Conservation (phyloP, 2,329 filamentous ascomycete genomes). For the Alternaria metachromatica region DNA sequence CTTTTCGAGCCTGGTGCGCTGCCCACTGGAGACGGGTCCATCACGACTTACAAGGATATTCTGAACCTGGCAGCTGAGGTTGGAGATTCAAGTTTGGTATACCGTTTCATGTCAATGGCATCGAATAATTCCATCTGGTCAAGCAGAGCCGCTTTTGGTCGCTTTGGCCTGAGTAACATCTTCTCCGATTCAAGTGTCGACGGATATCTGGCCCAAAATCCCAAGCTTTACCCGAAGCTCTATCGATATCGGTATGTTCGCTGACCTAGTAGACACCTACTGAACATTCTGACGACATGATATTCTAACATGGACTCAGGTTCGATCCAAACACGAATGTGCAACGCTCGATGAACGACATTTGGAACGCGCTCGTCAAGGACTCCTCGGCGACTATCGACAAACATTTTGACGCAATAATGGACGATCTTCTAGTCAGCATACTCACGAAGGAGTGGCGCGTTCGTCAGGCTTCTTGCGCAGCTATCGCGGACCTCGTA, state of each 20-base stretch:
- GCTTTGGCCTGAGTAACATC: conserved; percentile 90
- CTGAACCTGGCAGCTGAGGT: conserved; percentile 95
- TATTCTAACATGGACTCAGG: conserved; percentile 30
- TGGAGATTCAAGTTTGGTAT: conserved; percentile 93
- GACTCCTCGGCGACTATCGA: conserved; percentile 80
- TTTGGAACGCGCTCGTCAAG: conserved; percentile 96
- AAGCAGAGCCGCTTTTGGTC: conserved; percentile 92
- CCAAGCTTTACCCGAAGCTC: conserved; percentile 93
- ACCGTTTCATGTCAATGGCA: conserved; percentile 97
- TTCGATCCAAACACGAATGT: conserved; percentile 96
- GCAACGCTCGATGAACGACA: conserved; percentile 93
- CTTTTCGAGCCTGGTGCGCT: conserved; percentile 90
- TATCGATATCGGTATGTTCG: conserved; percentile 74
- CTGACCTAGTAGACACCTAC: not conserved
- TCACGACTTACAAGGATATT: conserved; percentile 98
- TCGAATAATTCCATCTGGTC: conserved; percentile 97
- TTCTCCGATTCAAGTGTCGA: conserved; percentile 80
- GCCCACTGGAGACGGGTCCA: conserved; percentile 86
- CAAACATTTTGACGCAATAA: conserved; percentile 84
- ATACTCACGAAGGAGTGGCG: conserved; percentile 93
- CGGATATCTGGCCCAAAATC: conserved; percentile 76
- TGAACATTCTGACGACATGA: not conserved
- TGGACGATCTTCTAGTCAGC: conserved; percentile 83
- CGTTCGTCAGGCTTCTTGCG: conserved; percentile 88
- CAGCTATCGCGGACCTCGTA: conserved; percentile 85